phyloP scores from a whole-genome alignment of 768 basidiomycete species.

The Zangia roseola region DNA sequence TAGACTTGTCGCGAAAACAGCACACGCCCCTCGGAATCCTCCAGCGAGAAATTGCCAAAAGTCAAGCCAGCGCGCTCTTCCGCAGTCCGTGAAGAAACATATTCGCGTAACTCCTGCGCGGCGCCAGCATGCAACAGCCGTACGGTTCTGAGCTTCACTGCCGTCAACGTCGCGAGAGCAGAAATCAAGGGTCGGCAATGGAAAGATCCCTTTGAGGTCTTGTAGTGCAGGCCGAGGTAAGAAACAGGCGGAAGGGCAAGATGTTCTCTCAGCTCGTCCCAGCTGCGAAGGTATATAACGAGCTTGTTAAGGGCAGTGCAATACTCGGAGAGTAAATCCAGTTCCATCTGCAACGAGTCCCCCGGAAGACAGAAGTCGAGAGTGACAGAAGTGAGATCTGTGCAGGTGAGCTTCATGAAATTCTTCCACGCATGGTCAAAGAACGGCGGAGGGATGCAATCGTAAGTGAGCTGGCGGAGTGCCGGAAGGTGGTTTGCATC shows the following conservation, averaged over 20 bases:
- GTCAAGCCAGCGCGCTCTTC: constrained; percentile 9
- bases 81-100: neutral
- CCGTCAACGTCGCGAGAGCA: constrained; percentile 23
- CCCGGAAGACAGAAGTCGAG: constrained; percentile 27
- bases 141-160: constrained; percentile 17
- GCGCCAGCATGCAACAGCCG: constrained; percentile 19
- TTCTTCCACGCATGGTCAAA: constrained; percentile 28
- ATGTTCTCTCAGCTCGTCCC: constrained; percentile 19
- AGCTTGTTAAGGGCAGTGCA: constrained; percentile 24
- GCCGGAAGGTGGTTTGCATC: constrained; percentile 28
- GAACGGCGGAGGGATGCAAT: constrained; percentile 31
- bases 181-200: constrained; percentile 19
- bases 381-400: constrained; percentile 26
- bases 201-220: constrained; percentile 10
- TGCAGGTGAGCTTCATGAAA: constrained; percentile 25
- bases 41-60: constrained; percentile 18
- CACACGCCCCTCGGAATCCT: constrained; percentile 20
- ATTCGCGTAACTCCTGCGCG: constrained; percentile 14
- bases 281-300: constrained; percentile 25
- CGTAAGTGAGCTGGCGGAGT: constrained; percentile 31
- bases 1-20: constrained; percentile 13
- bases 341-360: constrained; percentile 25
- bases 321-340: constrained; percentile 25
- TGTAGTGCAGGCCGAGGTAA: constrained; percentile 24
- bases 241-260: constrained; percentile 27